Base-by-base conservation (phyloP, 306 rosid species). In the Quercus alba region DNA sequence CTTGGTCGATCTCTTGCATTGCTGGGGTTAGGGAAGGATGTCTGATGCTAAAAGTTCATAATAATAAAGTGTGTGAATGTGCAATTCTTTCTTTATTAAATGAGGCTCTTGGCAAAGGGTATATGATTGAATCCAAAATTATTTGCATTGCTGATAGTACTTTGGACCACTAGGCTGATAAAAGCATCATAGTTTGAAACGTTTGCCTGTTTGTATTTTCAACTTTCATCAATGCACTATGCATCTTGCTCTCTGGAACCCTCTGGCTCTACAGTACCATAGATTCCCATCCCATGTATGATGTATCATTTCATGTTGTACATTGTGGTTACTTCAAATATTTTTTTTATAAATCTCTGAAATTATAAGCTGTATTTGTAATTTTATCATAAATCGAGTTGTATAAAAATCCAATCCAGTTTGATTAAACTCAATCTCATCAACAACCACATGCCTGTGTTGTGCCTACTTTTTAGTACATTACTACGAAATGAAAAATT, bases 221-320 rank as follows among this genome's bases (percentile, higher is more conserved):
- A 3, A 23, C 66, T 21, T 21, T 23, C 66, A 59, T 59, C 66
- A 59, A 3, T 58, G 28, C 10, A 59, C 66, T 11, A 13, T 59
- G 64, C 66, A 59, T 59, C 26, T 26, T 3, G 33, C 71, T 38
- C 54, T 3, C 56, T 21, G 56, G 44, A 52, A 33, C 33, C 31
- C 2, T 21, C 79, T 25, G 72, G 56, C 38, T 35, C 4, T 25
- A 41, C 46, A 13, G 75, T 56, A 41, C 75, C 56, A 70, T 49
- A 78, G 76, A 78, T 78, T 78, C 81, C 81, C 33, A 23, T 41
- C 46, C 46, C 46, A 41, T 41, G 46, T 2, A 41, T 41, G 46
- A 41, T 12, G 72, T 31, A 70, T 56, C 54, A 68, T 56, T 17
- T 38, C 75, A 56, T 6, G 11, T 25, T 35, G 56, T 69, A 55